phyloP scores from a whole-genome alignment of 192 early-diverging fungal species.

The Diversispora eburnea region DNA sequence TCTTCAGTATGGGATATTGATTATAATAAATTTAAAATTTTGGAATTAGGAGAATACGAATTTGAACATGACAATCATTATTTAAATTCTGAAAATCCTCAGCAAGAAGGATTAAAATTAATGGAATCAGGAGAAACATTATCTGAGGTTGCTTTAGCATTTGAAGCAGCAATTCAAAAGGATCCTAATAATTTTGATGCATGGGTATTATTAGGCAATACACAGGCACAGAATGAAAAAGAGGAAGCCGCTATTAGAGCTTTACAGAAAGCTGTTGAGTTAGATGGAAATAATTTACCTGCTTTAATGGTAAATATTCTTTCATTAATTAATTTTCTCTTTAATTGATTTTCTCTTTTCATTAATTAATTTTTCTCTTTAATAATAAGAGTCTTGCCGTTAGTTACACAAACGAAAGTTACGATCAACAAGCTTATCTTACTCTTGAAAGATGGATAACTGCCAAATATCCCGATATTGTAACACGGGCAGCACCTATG shows the following conservation, averaged over 20 bases:
- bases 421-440: conserved; percentile 83
- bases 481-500: conserved; percentile 34
- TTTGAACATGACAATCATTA: conserved; percentile 83
- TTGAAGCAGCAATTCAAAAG: conserved; percentile 86
- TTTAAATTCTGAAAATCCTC: conserved; percentile 54
- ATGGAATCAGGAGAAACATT: conserved; percentile 57
- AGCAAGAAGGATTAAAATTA: conserved; percentile 54
- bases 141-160: conserved; percentile 85
- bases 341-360: conserved; percentile 44
- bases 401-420: conserved; percentile 96
- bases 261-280: conserved; percentile 73
- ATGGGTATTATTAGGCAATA: conserved; percentile 89
- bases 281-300: conserved; percentile 67
- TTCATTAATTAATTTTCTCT: background rate
- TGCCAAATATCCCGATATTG: conserved; percentile 64
- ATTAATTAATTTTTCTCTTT: background rate
- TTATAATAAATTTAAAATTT: conserved; percentile 52
- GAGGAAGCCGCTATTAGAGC: conserved; percentile 92
- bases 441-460: conserved; percentile 87
- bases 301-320: conserved; percentile 54
- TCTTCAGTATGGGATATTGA: conserved; percentile 41
- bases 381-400: conserved; percentile 69
- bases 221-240: conserved; percentile 98
- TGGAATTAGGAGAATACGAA: conserved; percentile 71
- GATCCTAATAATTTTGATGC: conserved; percentile 72